Conservation (phyloP, 73 alveolate species). For the Tetrahymena malaccensis region DNA sequence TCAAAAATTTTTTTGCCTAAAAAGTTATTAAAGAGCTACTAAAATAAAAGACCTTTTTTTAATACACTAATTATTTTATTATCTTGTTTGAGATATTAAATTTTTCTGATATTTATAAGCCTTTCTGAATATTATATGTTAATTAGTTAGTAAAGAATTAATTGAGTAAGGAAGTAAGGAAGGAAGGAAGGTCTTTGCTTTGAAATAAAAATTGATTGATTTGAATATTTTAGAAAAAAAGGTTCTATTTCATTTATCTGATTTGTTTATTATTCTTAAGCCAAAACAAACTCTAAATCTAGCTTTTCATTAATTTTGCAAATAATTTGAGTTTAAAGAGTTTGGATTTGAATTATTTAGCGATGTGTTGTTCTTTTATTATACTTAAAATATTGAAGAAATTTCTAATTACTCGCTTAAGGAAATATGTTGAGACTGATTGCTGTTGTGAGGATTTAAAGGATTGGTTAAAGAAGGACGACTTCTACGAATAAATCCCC, state of each 20-base stretch:
- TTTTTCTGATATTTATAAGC: too few relatives aligned
- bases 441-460: neutral
- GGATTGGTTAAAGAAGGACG: neutral
- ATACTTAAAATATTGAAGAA: neutral
- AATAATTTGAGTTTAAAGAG: neutral
- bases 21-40: neutral
- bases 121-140: too few relatives aligned
- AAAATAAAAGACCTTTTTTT: neutral
- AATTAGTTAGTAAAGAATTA: neutral
- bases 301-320: neutral
- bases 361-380: neutral
- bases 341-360: neutral
- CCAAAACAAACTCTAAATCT: too few relatives aligned
- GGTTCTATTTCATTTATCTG: too few relatives aligned
- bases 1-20: neutral
- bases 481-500: neutral
- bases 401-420: neutral
- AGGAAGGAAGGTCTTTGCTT: too few relatives aligned
- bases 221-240: too few relatives aligned
- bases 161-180: neutral
- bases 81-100: neutral
- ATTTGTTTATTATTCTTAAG: too few relatives aligned
- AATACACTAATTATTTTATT: too few relatives aligned
- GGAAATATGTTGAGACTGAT: neutral
- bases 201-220: too few relatives aligned